A percentile compares a stretch with the other conserved stretches of the same genome.
phyloP scores from a whole-genome alignment of 2,329 filamentous ascomycete genomes.

The Ophiostoma tasmaniense region DNA sequence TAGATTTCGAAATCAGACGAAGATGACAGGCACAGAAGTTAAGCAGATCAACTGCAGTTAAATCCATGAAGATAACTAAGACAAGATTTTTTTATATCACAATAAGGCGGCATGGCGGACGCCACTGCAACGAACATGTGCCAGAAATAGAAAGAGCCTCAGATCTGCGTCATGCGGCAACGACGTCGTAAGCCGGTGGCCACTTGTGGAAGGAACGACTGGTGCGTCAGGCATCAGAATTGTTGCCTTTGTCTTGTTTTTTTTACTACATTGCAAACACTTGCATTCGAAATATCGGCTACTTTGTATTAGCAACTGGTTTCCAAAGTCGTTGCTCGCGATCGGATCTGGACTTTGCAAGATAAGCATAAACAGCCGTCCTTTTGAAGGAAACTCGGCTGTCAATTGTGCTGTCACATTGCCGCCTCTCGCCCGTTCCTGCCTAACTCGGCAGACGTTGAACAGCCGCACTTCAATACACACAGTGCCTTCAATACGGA shows the following conservation, averaged over 20 bases:
- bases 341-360: background rate
- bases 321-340: background rate
- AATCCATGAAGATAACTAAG: no score
- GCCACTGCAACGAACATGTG: background rate
- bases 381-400: background rate
- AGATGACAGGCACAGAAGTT: background rate
- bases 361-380: background rate
- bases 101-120: background rate
- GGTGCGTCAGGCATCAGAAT: background rate
- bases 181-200: background rate
- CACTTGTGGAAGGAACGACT: background rate
- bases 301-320: background rate
- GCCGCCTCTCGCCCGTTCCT: background rate
- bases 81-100: no score
- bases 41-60: no score
- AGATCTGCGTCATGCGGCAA: background rate
- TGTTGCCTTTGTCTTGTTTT: background rate
- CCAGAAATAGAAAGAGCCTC: slow-evolving; percentile 1
- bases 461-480: background rate
- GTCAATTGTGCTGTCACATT: background rate
- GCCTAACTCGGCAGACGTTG: background rate
- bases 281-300: background rate
- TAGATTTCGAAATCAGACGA: slow-evolving; percentile 1
- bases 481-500: background rate
- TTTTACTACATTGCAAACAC: background rate